Percentiles rank a stretch among this genome's conserved stretches.
Evolutionary conservation across 2,329 filamentous ascomycete genomes (phyloP).

Genomic region (Fusarium denticulatum): DNA sequence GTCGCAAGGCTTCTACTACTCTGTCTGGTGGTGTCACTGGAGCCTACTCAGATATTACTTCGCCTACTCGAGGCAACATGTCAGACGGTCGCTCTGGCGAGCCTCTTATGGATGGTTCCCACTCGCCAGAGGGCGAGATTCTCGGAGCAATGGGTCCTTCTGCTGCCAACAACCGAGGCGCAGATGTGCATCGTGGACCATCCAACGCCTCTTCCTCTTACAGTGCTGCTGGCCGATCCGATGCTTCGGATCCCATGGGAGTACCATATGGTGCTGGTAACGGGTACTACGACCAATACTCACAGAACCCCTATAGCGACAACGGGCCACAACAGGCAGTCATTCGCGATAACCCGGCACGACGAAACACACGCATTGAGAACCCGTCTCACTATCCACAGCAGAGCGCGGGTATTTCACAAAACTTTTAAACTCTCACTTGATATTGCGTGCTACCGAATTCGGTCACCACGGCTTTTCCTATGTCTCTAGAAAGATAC

Average conservation of each 20-base stretch:
- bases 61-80: slow-evolving; percentile 68
- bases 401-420: slow-evolving; percentile 93
- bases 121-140: slow-evolving; percentile 79
- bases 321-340: slow-evolving; percentile 65
- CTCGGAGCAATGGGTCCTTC: slow-evolving; percentile 83
- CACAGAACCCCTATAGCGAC: slow-evolving; percentile 63
- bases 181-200: slow-evolving; percentile 84
- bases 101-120: slow-evolving; percentile 61
- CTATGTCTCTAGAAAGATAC: slow-evolving; percentile 41
- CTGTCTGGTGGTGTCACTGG: slow-evolving; percentile 78
- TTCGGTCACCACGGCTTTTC: slow-evolving; percentile 26
- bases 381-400: slow-evolving; percentile 89
- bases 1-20: slow-evolving; percentile 88
- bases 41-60: slow-evolving; percentile 78
- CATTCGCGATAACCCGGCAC: slow-evolving; percentile 90
- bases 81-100: slow-evolving; percentile 79
- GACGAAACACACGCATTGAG: slow-evolving; percentile 94
- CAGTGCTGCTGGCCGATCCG: slow-evolving; percentile 81
- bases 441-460: not conserved
- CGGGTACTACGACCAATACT: slow-evolving; percentile 69
- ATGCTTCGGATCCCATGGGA: slow-evolving; percentile 67
- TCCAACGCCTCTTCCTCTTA: slow-evolving; percentile 98
- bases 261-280: slow-evolving; percentile 58
- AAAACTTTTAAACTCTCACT: slow-evolving; percentile 80
- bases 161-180: slow-evolving; percentile 69